These are phyloP conservation scores for Canavalia ensiformis DNA, from an alignment of 306 rosid genomes.

Conservation along the genomic window DNA sequence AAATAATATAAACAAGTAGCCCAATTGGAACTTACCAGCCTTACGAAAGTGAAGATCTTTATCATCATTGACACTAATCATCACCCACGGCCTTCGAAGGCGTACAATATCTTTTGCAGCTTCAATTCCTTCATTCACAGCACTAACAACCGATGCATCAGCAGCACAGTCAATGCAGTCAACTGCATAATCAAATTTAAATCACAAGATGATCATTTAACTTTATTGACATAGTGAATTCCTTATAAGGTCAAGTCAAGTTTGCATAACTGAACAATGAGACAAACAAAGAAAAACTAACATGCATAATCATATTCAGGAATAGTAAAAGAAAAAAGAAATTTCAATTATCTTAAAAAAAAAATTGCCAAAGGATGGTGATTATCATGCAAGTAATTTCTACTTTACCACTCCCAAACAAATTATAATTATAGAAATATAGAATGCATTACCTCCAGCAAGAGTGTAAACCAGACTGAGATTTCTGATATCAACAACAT, in stretches of 20 bases:
- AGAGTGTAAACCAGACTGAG: conserved; percentile 92
- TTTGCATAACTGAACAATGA: conserved; percentile 15
- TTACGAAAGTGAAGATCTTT: conserved; percentile 96
- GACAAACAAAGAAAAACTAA: background rate
- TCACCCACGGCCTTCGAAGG: conserved; percentile 82
- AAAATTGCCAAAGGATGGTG: background rate
- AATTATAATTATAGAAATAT: background rate
- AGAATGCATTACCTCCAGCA: conserved; percentile 74
- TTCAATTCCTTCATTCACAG: conserved; percentile 92
- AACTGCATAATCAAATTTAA: conserved; percentile 64
- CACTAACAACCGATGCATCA: conserved; percentile 83
- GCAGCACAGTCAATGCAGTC: conserved; percentile 99
- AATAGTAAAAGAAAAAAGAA: background rate
- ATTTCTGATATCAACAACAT: conserved; percentile 90
- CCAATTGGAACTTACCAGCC: conserved; percentile 62
- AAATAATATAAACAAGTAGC: background rate
- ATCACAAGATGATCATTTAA: background rate
- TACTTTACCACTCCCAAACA: background rate
- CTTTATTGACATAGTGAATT: background rate
- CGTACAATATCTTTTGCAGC: conserved; percentile 65
- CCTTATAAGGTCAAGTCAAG: conserved; percentile 6
- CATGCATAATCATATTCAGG: background rate
- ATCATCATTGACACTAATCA: conserved; percentile 92
- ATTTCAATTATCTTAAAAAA: background rate
- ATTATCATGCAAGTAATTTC: background rate